Evolutionary conservation across 331 rosid genomes (phyloP).

Genomic region (Ulmus americana): DNA sequence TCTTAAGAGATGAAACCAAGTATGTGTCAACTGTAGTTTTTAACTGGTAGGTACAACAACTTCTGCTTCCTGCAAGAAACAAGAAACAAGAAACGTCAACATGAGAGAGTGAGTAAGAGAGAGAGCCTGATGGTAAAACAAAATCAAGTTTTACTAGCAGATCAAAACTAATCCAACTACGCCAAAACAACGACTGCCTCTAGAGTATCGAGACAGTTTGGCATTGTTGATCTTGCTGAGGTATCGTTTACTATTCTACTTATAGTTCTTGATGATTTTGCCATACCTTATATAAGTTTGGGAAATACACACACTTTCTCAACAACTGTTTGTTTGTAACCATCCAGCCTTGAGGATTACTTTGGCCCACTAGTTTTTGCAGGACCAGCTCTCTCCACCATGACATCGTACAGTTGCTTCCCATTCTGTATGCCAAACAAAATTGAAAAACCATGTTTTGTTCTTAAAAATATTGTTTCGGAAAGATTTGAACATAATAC

Average conservation of each 20-base stretch:
- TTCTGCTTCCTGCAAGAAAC: background rate
- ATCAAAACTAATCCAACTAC: background rate
- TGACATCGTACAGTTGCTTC: slow-evolving; percentile 80
- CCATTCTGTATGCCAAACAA: slow-evolving; percentile 58
- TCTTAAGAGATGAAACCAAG: background rate
- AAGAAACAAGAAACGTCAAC: background rate
- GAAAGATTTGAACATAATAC: background rate
- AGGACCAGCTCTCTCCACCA: slow-evolving; percentile 97
- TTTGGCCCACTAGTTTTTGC: slow-evolving; percentile 72
- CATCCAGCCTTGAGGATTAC: slow-evolving; percentile 31
- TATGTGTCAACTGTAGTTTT: no score
- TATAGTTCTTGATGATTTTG: no score
- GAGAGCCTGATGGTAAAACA: no score
- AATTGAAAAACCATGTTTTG: slow-evolving; percentile 1
- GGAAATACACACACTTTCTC: background rate
- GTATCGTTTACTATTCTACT: no score
- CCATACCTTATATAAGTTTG: no score
- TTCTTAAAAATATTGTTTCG: background rate
- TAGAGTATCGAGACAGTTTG: no score
- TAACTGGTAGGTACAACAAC: background rate
- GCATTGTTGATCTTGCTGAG: no score
- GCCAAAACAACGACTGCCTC: background rate
- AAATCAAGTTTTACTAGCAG: no score
- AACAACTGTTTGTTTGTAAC: slow-evolving; percentile 7
- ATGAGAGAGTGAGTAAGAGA: no score